These are phyloP conservation scores for Tricholoma terreum DNA, from an alignment of 768 basidiomycete species.

Conservation along the genomic window DNA sequence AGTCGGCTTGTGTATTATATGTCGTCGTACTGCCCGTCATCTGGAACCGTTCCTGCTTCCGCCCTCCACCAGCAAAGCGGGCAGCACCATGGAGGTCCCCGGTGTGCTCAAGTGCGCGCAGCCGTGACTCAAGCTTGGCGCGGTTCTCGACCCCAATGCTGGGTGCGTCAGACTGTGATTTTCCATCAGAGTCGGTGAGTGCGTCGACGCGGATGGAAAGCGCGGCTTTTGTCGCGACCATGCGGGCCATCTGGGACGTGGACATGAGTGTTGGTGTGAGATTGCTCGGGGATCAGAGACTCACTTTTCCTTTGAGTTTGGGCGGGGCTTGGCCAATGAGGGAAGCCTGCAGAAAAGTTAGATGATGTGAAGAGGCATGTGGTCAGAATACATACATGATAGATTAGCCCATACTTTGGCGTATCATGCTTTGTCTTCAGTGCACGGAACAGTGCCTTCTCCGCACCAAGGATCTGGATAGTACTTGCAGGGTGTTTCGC, in stretches of 20 bases:
- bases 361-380: slow-evolving; percentile 1
- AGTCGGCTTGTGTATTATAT: slow-evolving; percentile 81
- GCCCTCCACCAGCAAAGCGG: slow-evolving; percentile 55
- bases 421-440: slow-evolving; percentile 99
- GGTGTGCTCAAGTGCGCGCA: slow-evolving; percentile 85
- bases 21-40: slow-evolving; percentile 74
- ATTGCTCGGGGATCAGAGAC: slow-evolving; percentile 5
- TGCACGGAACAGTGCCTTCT: slow-evolving; percentile 97
- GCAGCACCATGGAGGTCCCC: slow-evolving; percentile 71
- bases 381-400: slow-evolving; percentile 62
- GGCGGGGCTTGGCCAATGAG: slow-evolving; percentile 96
- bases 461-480: slow-evolving; percentile 96
- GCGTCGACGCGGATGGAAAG: slow-evolving; percentile 98
- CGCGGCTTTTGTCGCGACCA: slow-evolving; percentile 98
- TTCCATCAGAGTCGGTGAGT: slow-evolving; percentile 87
- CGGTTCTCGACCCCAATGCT: slow-evolving; percentile 92
- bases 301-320: slow-evolving; percentile 94
- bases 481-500: slow-evolving; percentile 98
- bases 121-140: slow-evolving; percentile 90
- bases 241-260: slow-evolving; percentile 83
- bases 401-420: slow-evolving; percentile 99
- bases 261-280: neutral
- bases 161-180: slow-evolving; percentile 77
- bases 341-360: slow-evolving; percentile 59
- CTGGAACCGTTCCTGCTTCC: slow-evolving; percentile 78